Percentiles rank a stretch among this genome's conserved stretches.
These are phyloP conservation scores for Suhomyces anneliseae DNA, from an alignment of 1,139 yeast genomes.

Conservation along the genomic window DNA sequence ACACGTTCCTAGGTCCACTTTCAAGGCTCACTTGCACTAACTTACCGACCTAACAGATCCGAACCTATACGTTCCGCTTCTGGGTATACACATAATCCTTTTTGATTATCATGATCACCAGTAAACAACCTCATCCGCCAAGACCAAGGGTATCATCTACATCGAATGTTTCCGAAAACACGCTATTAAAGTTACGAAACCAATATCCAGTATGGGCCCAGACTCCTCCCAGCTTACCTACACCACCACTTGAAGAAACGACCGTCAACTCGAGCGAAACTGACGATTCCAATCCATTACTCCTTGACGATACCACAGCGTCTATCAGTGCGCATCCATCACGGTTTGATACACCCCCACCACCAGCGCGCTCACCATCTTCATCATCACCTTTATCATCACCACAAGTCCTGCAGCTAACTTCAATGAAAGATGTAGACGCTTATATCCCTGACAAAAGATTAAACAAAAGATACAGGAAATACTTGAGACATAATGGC, in stretches of 20 bases:
- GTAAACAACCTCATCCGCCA: background rate
- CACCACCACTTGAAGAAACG: background rate
- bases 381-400: background rate
- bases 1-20: background rate
- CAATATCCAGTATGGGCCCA: background rate
- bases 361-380: background rate
- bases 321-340: background rate
- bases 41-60: too few relatives aligned
- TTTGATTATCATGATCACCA: background rate
- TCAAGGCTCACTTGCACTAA: too few relatives aligned
- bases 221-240: background rate
- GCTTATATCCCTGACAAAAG: background rate
- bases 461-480: conserved; percentile 12
- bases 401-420: background rate
- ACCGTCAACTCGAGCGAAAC: background rate
- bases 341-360: background rate
- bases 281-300: background rate
- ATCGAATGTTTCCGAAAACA: background rate
- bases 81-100: too few relatives aligned
- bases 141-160: background rate
- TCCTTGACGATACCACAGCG: background rate
- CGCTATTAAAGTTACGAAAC: background rate
- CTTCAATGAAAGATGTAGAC: conserved; percentile 1
- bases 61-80: too few relatives aligned
- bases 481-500: conserved; percentile 17